phyloP scores from a whole-genome alignment of 148 eudicot genomes.

The Gaultheria prostrata region DNA sequence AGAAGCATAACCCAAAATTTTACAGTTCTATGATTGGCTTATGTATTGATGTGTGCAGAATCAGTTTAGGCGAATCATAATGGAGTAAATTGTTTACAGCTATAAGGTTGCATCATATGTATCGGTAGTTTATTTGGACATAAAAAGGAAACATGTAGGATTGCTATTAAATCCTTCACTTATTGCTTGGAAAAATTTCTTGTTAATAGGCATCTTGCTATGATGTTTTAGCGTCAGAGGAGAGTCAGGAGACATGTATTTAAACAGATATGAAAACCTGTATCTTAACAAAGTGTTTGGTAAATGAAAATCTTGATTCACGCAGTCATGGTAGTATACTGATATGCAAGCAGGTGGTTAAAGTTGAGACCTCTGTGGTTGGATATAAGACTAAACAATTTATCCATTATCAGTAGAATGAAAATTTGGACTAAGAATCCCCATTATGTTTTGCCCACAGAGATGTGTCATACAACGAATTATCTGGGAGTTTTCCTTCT shows the following conservation, averaged over 20 bases:
- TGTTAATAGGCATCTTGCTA: background rate
- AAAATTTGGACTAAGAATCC: background rate
- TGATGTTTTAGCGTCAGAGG: background rate
- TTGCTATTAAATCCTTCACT: background rate
- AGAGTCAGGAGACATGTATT: background rate
- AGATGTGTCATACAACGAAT: constrained; percentile 77
- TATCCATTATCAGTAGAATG: background rate
- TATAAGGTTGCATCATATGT: background rate
- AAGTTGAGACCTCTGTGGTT: background rate
- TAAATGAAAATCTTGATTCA: no score
- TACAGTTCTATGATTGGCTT: background rate
- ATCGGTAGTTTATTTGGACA: background rate
- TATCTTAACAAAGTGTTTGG: no score
- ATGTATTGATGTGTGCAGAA: background rate
- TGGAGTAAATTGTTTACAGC: background rate
- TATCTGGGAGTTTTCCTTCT: constrained; percentile 79
- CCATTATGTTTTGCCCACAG: constrained; percentile 46
- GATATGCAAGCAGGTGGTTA: background rate
- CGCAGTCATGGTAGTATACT: no score
- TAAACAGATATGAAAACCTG: no score
- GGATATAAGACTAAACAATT: background rate
- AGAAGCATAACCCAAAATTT: background rate
- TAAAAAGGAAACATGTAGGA: background rate
- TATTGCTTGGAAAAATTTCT: background rate
- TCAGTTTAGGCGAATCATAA: background rate